These are phyloP conservation scores for Podila minutissima DNA, from an alignment of 192 early-diverging fungal species.

Conservation along the genomic window DNA sequence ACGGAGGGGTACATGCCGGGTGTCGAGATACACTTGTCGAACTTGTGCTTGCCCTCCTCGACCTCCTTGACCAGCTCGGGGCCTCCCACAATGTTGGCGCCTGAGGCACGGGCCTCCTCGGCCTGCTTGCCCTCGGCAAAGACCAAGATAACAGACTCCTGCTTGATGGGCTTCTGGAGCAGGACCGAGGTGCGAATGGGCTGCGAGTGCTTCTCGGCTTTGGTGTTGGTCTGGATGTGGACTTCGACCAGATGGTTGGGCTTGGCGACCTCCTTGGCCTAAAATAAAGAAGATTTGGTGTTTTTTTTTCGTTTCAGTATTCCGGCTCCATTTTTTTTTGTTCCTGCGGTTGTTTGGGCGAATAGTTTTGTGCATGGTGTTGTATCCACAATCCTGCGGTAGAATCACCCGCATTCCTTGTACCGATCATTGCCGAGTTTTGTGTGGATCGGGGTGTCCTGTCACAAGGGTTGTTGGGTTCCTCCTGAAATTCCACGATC, in stretches of 20 bases:
- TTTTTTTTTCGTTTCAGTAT: too few species aligned
- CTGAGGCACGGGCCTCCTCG: constrained; percentile 81
- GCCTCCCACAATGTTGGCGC: constrained; percentile 87
- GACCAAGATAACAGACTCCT: constrained; percentile 74
- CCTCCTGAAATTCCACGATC: too few species aligned
- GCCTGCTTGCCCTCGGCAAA: constrained; percentile 91
- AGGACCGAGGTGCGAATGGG: constrained; percentile 84
- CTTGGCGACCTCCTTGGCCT: constrained; percentile 74
- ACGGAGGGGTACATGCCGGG: constrained; percentile 90
- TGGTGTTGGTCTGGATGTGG: constrained; percentile 70
- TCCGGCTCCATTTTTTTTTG: too few species aligned
- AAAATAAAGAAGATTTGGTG: background rate
- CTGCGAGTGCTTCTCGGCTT: constrained; percentile 79
- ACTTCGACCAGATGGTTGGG: constrained; percentile 71
- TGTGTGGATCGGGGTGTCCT: too few species aligned
- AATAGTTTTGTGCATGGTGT: too few species aligned
- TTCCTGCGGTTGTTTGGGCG: too few species aligned
- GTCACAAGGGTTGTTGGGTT: too few species aligned
- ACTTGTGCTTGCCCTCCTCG: constrained; percentile 56
- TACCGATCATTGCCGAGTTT: too few species aligned
- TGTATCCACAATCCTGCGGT: too few species aligned
- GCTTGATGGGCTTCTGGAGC: constrained; percentile 72
- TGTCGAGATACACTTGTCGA: constrained; percentile 90
- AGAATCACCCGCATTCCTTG: too few species aligned
- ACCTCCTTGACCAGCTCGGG: constrained; percentile 84